phyloP scores from a whole-genome alignment of 2,329 filamentous ascomycete genomes.

The Scedosporium aurantiacum region DNA sequence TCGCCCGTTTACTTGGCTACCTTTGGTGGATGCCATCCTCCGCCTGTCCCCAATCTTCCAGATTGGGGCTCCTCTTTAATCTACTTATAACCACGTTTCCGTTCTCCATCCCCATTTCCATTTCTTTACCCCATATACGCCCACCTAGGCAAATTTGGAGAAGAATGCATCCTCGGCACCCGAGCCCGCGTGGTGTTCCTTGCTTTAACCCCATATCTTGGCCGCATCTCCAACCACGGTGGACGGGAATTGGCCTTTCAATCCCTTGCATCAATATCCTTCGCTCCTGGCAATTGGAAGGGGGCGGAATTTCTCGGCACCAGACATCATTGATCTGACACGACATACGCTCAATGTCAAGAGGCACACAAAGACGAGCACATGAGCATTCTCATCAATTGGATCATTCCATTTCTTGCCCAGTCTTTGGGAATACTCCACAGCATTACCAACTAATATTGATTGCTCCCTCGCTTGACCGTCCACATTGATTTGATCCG shows the following conservation, averaged over 20 bases:
- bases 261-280: too few species aligned
- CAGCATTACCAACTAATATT: neutral
- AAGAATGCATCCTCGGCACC: neutral
- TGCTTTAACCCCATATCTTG: neutral
- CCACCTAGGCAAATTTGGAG: neutral
- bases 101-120: neutral
- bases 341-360: neutral
- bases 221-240: neutral
- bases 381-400: neutral
- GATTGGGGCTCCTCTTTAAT: conserved; percentile 2
- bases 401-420: neutral
- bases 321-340: too few species aligned
- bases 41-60: conserved; percentile 2
- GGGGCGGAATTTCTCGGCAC: too few species aligned
- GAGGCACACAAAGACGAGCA: neutral
- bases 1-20: neutral
- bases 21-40: neutral
- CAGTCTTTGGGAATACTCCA: neutral
- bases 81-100: neutral
- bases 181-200: neutral
- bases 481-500: neutral
- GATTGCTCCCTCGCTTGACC: neutral
- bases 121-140: neutral
- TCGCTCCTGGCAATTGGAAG: too few species aligned
- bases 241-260: too few species aligned